These are phyloP conservation scores for Carex arenaria DNA, from an alignment of 202 grass and related monocot species.

Conservation along the genomic window DNA sequence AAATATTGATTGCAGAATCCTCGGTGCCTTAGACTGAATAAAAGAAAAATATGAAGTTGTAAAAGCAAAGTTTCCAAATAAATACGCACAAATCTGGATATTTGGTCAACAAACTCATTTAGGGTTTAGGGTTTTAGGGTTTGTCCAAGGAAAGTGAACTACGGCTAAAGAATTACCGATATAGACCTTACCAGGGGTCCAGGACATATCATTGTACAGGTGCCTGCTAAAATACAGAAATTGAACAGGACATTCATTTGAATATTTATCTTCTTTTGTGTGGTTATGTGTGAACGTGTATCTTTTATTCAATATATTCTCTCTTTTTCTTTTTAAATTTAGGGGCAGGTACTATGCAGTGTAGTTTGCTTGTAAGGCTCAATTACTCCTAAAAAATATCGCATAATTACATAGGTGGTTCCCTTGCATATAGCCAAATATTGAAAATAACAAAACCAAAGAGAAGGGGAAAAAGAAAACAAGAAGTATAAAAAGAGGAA, in stretches of 20 bases:
- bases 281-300: neutral
- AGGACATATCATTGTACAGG: neutral
- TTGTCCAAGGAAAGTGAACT: neutral
- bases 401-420: neutral
- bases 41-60: slow-evolving; percentile 7
- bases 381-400: slow-evolving; percentile 3
- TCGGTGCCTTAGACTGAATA: slow-evolving; percentile 54
- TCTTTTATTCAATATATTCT: neutral
- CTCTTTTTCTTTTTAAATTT: neutral
- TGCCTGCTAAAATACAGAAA: neutral
- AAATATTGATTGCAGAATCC: slow-evolving; percentile 79
- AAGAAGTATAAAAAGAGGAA: neutral
- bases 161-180: neutral
- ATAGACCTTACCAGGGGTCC: neutral
- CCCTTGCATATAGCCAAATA: neutral
- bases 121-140: no score
- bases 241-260: neutral
- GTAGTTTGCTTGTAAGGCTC: neutral
- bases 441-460: neutral
- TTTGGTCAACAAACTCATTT: neutral
- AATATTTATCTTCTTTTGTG: neutral
- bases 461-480: neutral
- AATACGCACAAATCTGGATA: neutral
- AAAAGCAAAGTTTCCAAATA: neutral
- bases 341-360: neutral